Evolutionary conservation across 2,329 filamentous ascomycete genomes (phyloP).

Genomic region (Sclerotinia borealis): DNA sequence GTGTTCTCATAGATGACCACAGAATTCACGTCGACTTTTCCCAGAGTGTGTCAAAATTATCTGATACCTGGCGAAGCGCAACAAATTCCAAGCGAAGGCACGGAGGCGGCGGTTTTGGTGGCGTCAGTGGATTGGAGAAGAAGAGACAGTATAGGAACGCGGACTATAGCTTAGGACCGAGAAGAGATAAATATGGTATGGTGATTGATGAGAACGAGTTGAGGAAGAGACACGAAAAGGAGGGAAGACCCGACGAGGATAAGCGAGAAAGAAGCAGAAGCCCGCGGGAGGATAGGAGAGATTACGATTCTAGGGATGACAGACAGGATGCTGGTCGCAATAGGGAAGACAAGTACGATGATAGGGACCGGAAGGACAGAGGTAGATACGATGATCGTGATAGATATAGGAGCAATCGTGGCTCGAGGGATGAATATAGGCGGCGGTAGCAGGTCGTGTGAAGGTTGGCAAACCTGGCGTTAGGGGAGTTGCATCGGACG

Average conservation of each 20-base stretch:
- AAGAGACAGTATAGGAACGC: conserved; percentile 75
- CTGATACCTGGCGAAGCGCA: conserved; percentile 79
- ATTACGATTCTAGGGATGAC: conserved; percentile 16
- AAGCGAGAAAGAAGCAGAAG: conserved; percentile 32
- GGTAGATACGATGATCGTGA: conserved; percentile 20
- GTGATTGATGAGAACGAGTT: conserved; percentile 73
- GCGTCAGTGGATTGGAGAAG: conserved; percentile 81
- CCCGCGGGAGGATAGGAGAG: conserved; percentile 22
- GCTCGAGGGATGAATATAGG: conserved; percentile 5
- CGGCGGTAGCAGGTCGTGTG: neutral
- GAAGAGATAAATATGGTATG: conserved; percentile 62
- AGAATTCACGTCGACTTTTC: conserved; percentile 98
- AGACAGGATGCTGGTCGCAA: conserved; percentile 21
- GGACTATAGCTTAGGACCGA: conserved; percentile 32
- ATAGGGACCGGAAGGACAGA: conserved; percentile 20
- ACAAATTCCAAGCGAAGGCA: conserved; percentile 73
- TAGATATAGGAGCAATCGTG: neutral
- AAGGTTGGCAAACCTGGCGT: neutral
- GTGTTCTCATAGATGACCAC: conserved; percentile 91
- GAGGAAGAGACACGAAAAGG: conserved; percentile 43
- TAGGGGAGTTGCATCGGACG: neutral
- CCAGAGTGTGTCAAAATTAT: conserved; percentile 83
- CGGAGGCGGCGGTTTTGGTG: conserved; percentile 75
- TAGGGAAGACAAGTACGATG: conserved; percentile 20
- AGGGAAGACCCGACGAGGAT: conserved; percentile 29